Percentiles rank a stretch among this genome's conserved stretches.
Evolutionary conservation across 208 protist genomes (phyloP).

Genomic region (Phytomonas serpens): DNA sequence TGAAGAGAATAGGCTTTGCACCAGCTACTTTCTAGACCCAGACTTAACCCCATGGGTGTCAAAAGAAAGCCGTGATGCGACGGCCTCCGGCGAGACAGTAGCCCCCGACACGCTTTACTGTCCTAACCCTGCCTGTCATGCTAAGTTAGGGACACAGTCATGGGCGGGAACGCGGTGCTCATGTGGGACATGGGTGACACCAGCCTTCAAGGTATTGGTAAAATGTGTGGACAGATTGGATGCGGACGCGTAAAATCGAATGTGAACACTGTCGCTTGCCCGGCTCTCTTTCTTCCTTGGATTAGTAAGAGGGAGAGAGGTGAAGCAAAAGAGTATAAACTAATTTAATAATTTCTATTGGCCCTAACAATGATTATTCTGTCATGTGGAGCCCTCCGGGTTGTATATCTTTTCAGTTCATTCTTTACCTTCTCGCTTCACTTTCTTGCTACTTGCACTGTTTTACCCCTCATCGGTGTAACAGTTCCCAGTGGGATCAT

Average conservation of each 20-base stretch:
- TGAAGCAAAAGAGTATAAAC: background rate
- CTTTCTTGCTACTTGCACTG: background rate
- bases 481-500: too few species aligned
- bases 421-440: background rate
- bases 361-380: background rate
- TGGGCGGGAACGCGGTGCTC: constrained; percentile 79
- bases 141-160: constrained; percentile 80
- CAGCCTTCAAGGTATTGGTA: constrained; percentile 73
- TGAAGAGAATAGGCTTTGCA: constrained; percentile 27
- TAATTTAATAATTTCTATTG: background rate
- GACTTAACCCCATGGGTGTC: constrained; percentile 60
- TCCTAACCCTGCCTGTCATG: constrained; percentile 42
- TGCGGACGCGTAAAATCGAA: background rate
- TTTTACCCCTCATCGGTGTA: too few species aligned
- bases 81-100: constrained; percentile 24
- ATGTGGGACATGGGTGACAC: constrained; percentile 78
- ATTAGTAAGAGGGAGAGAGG: background rate
- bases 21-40: constrained; percentile 81
- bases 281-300: background rate
- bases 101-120: constrained; percentile 82
- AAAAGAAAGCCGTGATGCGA: constrained; percentile 42
- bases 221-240: constrained; percentile 48
- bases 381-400: background rate
- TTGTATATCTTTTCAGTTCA: background rate
- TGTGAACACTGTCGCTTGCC: background rate